Evolutionary conservation across 805 yeast genomes (phyloP).

Genomic region (Sungouiozyma intestinalis): DNA sequence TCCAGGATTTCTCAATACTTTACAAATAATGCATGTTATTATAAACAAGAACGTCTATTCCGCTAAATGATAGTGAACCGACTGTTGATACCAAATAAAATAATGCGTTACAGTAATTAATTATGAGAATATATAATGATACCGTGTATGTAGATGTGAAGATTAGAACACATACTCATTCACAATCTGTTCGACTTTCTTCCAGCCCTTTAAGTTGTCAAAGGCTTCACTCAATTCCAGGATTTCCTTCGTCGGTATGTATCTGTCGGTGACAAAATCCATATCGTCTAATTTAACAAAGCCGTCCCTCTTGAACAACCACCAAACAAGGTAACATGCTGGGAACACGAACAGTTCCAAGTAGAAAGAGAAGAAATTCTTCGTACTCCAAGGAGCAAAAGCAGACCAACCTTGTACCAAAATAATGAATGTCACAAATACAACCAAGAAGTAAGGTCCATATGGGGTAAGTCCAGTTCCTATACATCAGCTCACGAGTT

Average conservation of each 20-base stretch:
- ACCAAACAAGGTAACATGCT: conserved; percentile 33
- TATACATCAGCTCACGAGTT: conserved; percentile 32
- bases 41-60: no score
- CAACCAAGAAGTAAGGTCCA: conserved; percentile 39
- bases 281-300: conserved; percentile 37
- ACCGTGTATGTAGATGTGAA: background rate
- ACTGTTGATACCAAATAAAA: no score
- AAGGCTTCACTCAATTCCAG: conserved; percentile 29
- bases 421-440: conserved; percentile 35
- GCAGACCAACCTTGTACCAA: conserved; percentile 47
- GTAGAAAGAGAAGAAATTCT: conserved; percentile 36
- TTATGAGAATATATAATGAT: background rate
- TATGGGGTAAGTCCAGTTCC: conserved; percentile 44
- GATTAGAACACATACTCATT: conserved; percentile 12
- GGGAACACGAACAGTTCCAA: conserved; percentile 41
- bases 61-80: no score
- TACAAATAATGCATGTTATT: no score
- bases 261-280: conserved; percentile 45
- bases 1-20: no score
- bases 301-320: conserved; percentile 32
- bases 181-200: conserved; percentile 27
- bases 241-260: conserved; percentile 42
- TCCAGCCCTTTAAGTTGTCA: conserved; percentile 35
- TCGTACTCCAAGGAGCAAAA: conserved; percentile 36
- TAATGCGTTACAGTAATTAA: no score